Evolutionary conservation across 2,329 filamentous ascomycete species (phyloP).

Genomic region (Triangularia verruculosa): DNA sequence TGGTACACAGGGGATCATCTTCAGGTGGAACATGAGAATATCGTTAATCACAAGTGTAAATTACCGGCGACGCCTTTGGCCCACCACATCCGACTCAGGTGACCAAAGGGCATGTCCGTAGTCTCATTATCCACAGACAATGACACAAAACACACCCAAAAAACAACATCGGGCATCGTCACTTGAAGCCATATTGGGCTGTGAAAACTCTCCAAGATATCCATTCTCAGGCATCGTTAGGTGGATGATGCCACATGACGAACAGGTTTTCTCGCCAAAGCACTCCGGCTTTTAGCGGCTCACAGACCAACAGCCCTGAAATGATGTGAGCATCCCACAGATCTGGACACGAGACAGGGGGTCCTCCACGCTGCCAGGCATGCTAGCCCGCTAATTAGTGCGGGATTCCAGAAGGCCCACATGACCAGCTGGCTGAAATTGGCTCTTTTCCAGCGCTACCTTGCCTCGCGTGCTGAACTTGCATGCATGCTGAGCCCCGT

Average conservation of each 20-base stretch:
- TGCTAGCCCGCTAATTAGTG: slow-evolving; percentile 1
- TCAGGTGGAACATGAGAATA: not conserved
- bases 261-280: not conserved
- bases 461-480: slow-evolving; percentile 2
- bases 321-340: slow-evolving; percentile 6
- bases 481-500: slow-evolving; percentile 8
- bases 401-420: slow-evolving; percentile 8
- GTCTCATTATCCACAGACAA: not conserved
- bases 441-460: slow-evolving; percentile 1
- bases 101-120: not conserved
- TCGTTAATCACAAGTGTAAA: not conserved
- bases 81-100: not conserved
- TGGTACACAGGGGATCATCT: not conserved
- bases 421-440: slow-evolving; percentile 9
- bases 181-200: not conserved
- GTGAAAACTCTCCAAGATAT: not conserved
- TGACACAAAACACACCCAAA: not conserved
- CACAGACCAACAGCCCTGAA: not conserved
- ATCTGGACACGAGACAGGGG: slow-evolving; percentile 14
- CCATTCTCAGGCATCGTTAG: not conserved
- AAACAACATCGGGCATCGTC: not conserved
- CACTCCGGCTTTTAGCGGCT: slow-evolving; percentile 1
- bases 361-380: slow-evolving; percentile 3
- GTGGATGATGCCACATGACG: slow-evolving; percentile 8
- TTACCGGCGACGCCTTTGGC: not conserved